Base-by-base conservation (phyloP, 2,329 filamentous ascomycete genomes). In the Calonectria pauciramosa region DNA sequence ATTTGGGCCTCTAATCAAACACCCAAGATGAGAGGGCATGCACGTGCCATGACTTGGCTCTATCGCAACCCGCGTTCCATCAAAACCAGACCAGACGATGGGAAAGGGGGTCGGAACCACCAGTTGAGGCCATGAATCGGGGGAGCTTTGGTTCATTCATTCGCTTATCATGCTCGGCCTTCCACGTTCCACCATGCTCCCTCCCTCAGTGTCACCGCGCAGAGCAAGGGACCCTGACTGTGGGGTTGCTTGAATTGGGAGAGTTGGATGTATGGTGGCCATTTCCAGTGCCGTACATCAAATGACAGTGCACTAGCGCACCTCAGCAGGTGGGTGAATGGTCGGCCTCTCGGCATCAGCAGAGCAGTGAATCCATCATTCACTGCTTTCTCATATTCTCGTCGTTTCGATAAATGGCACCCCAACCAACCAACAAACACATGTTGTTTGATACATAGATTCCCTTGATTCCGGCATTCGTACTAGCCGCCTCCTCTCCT, bases 41-140 rank as follows among this genome's bases (percentile, higher is more conserved):
- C 70, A 72, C 70, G 56, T 66, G 56, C 70, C 64, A 30, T 36
- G n/a, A 9, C 28, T 51, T 65, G 70, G 65, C 70, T 68, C 44
- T 28, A 64, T 66, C 70, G 10, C 54, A 30, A 30, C 68, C 44
- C 30, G 26, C 32, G 51, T 63, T 54, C 41, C 44, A 68, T 47
- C 41, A 49, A 51, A 30, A 30, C 20, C 32, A 60, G 32, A 54
- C 70, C 30, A 60, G 67, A 36, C 30, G 60, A 47, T 64, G 67
- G 41, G 32, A 52, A 63, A 30, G 28, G 41, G 41, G 32, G 20
- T 20, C 16, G 26, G 30, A 13, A 23, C 54, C 20, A 23, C 54
- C 20, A 49, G 44, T 20, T 20, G 28, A 49, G 28, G 30, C 20
- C 41, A 47, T 44, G 28, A 30, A 10, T 13, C 16, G 10, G 28